Conservation (phyloP, 2,329 filamentous ascomycete genomes). For the Apiospora phragmitis region DNA sequence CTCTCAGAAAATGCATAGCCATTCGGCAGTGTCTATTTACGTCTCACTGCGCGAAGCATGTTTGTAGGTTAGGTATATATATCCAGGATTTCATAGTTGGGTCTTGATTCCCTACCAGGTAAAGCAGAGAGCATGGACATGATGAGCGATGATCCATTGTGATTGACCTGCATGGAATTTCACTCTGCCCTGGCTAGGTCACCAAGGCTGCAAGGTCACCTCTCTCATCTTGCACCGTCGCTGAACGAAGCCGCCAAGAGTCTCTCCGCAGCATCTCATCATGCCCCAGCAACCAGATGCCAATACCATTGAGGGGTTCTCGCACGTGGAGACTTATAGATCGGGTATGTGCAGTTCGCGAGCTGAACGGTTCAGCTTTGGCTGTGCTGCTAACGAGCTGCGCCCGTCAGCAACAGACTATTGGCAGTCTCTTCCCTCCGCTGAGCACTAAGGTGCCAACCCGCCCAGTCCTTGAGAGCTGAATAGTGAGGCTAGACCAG, state of each 20-base stretch:
- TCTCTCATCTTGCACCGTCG: neutral
- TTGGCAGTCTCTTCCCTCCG: neutral
- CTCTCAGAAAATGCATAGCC: too few species aligned
- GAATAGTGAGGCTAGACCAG: neutral
- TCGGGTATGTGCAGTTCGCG: neutral
- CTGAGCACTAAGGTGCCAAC: neutral
- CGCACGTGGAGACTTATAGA: neutral
- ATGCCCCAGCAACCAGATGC: neutral
- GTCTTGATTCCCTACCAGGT: neutral
- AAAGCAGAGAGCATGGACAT: neutral
- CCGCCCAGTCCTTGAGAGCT: neutral
- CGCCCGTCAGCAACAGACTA: neutral
- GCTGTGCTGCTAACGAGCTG: neutral
- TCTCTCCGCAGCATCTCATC: neutral
- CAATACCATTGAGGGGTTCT: neutral
- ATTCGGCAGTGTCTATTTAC: neutral
- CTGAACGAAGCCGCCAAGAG: neutral
- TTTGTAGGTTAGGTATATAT: too few species aligned
- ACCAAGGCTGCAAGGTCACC: neutral
- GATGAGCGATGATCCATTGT: neutral
- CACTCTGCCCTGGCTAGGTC: neutral
- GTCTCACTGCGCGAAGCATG: neutral
- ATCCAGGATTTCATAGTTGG: neutral
- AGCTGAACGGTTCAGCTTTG: neutral
- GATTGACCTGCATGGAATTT: neutral